Evolutionary conservation across 1,284 basidiomycete genomes (phyloP), one percentile per base, ranked within the genome.

Genomic region (Ustilago lituana): DNA sequence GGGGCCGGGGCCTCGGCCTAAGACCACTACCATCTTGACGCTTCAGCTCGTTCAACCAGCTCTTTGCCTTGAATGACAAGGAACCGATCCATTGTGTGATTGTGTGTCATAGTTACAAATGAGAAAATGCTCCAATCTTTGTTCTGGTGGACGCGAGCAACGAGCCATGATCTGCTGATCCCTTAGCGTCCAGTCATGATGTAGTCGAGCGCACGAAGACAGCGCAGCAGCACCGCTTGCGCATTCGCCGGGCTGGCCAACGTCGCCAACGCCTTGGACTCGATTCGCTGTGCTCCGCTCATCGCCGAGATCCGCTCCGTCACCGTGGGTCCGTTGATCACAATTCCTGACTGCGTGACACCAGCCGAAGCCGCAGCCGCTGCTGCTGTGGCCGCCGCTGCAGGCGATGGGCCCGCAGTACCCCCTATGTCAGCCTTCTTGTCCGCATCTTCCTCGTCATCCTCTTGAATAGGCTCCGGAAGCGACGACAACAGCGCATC

Each of bases 151-250:
- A n/a, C n/a, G n/a, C n/a, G n/a, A n/a, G n/a, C n/a, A n/a, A n/a
- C n/a, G n/a, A n/a, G n/a, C n/a, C n/a, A n/a, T n/a, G n/a, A n/a
- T n/a, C n/a, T n/a, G n/a, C n/a, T n/a, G n/a, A n/a, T n/a, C n/a
- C n/a, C 27, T 67, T 35, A 72, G n/a, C 69, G 63, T 1, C 69
- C 69, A 9, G 69, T 72, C 63, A 72, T 59, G 35, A 77, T 61
- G 55, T 75, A 81, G 52, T 81, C 78, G 23, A 81, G 61, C 23
- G 78, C 79, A 12, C 79, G 74, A 39, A 81, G 60, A 44, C 73
- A 68, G n/a, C 79, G 71, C 47, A 81, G 58, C 45, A 81, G 57
- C 26, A 78, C 72, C 27, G 79, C 77, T 57, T 81, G 79, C 3
- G 78, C 68, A 36, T 74, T 79, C 31, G 75, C 56, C 10, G 78